Evolutionary conservation across 345 rosid species (phyloP).

Genomic region (Sisymbrium altissimum): DNA sequence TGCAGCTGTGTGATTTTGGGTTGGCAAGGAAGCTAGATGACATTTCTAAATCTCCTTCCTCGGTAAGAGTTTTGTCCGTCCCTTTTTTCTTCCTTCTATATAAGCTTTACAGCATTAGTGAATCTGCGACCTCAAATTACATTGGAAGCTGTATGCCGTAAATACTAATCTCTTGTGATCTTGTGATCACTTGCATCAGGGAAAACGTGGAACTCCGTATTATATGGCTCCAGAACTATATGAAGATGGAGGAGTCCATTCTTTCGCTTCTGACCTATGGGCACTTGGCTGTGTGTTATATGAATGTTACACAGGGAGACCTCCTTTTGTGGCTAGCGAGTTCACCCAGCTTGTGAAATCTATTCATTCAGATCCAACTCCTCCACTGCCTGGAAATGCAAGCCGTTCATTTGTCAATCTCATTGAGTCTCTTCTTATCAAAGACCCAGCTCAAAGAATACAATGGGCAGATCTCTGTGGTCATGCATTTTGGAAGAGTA

Average conservation of each 20-base stretch:
- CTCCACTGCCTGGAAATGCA: conserved; percentile 86
- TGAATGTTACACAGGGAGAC: conserved; percentile 89
- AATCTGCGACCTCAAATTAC: conserved; percentile 6
- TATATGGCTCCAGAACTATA: conserved; percentile 99
- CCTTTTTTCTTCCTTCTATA: background rate
- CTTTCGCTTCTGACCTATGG: conserved; percentile 98
- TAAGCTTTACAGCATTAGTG: background rate
- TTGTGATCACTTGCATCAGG: conserved; percentile 56
- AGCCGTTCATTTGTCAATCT: conserved; percentile 77
- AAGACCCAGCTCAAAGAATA: conserved; percentile 93
- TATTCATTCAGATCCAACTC: conserved; percentile 82
- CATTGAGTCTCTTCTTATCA: conserved; percentile 76
- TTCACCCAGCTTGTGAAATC: conserved; percentile 89
- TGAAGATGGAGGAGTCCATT: conserved; percentile 97
- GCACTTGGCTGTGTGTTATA: conserved; percentile 96
- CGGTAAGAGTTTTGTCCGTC: conserved; percentile 45
- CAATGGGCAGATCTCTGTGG: conserved; percentile 82
- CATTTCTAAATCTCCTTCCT: conserved; percentile 62
- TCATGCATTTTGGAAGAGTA: conserved; percentile 87
- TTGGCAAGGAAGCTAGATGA: conserved; percentile 79
- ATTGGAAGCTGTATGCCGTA: background rate
- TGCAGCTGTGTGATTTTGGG: conserved; percentile 98
- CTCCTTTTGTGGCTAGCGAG: conserved; percentile 85
- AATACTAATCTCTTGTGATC: conserved; percentile 12
- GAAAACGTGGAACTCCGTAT: conserved; percentile 96